Evolutionary conservation across 768 basidiomycete genomes (phyloP).

Genomic region (Ramaria rubella): DNA sequence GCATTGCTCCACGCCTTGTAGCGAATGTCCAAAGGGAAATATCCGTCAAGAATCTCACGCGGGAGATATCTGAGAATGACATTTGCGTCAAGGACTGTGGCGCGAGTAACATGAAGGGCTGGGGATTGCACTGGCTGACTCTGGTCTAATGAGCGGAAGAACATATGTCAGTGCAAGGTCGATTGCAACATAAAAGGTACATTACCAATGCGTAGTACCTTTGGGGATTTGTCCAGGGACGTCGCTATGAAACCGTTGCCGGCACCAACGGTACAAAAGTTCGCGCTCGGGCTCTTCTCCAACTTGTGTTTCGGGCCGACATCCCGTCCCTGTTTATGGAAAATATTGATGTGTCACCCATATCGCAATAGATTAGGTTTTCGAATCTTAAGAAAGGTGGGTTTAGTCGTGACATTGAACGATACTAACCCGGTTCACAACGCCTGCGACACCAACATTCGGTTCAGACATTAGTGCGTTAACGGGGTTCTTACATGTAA

Average conservation of each 20-base stretch:
- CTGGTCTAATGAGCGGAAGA: conserved; percentile 10
- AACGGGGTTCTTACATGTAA: neutral
- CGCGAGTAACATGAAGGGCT: conserved; percentile 27
- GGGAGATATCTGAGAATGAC: conserved; percentile 26
- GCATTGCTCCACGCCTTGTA: conserved; percentile 21
- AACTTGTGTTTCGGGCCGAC: neutral
- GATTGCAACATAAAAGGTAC: neutral
- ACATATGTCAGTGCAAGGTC: neutral
- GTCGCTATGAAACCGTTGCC: neutral
- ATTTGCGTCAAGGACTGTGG: conserved; percentile 26
- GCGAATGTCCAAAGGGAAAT: conserved; percentile 22
- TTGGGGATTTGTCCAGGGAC: neutral
- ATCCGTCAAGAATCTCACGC: conserved; percentile 22
- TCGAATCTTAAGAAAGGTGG: neutral
- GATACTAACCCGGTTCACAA: neutral
- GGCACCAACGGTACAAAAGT: neutral
- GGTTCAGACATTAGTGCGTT: conserved; percentile 1
- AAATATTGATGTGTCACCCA: conserved; percentile 1
- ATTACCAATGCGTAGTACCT: neutral
- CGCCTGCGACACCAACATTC: conserved; percentile 1
- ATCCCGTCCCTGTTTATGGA: neutral
- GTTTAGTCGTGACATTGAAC: neutral
- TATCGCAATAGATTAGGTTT: conserved; percentile 1
- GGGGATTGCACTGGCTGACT: conserved; percentile 26
- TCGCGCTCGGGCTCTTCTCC: conserved; percentile 1